Evolutionary conservation across 2,329 filamentous ascomycete species (phyloP), one percentile per base, ranked within the genome.

Genomic region (Ploettnerulaceae sp.): DNA sequence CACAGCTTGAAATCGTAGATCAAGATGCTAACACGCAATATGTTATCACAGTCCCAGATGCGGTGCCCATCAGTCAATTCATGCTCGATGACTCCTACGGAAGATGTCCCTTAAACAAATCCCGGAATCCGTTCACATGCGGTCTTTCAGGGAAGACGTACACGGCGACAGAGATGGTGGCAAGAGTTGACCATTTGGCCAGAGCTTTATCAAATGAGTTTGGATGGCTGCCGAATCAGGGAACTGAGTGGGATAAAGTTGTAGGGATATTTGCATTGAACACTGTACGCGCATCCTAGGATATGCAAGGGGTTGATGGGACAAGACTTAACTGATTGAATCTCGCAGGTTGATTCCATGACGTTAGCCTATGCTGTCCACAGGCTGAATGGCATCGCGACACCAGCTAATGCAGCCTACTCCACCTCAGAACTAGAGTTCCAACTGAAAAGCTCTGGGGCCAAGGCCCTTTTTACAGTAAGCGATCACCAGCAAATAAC

Each of bases 401-500:
- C 83, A 15, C 89, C 90, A 0, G 89, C 88, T 3, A 96, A 95
- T 62, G 89, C 89, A 18, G 79, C 82, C 5, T 95, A 95, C 67
- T 94, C 86, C 0, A 78, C 78, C 17, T 78, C 86, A 5, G 90
- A 96, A 67, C 74, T 96, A 18, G 81, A 84, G 7, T 89, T 86
- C 61, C 90, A 96, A 69, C 74, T 96, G 48, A 80, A 80, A 59
- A 85, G 93, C 65, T 84, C 84, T 0, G 76, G 78, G 1, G 86
- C 87, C 24, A 86, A 81, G 61, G 84, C 76, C 0, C 67, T 96
- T 5, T 76, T 86, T 26, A 95, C 90, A 0, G 87, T 91, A 49
- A 37, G 50, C 34, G 7, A n/a, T 14, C 1, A 15, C 84, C 90
- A 61, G 60, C 12, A 28, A 5, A 22, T 12, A 3, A 26, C 29